phyloP scores from a whole-genome alignment of 352 stramenopile genomes.

The Globisporangium viniferum region DNA sequence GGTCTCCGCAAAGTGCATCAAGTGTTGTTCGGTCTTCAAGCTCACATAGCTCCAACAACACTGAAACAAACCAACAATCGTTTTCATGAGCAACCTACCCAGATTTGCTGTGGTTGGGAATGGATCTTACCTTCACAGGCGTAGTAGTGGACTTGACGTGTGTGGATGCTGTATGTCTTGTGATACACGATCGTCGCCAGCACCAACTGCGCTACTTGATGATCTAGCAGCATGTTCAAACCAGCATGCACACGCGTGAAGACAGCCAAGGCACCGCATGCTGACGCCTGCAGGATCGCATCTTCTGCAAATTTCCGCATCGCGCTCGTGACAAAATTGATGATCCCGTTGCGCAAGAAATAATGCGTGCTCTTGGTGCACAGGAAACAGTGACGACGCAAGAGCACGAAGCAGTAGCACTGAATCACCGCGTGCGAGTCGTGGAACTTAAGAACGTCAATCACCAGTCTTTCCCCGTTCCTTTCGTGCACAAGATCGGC shows the following conservation, averaged over 20 bases:
- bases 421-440: slow-evolving; percentile 69
- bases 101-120: background rate
- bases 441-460: slow-evolving; percentile 59
- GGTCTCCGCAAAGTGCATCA: slow-evolving; percentile 43
- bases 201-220: slow-evolving; percentile 55
- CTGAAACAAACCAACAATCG: slow-evolving; percentile 18
- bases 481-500: slow-evolving; percentile 51
- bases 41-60: slow-evolving; percentile 72
- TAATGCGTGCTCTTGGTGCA: slow-evolving; percentile 56
- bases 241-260: slow-evolving; percentile 61
- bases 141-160: slow-evolving; percentile 82
- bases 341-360: slow-evolving; percentile 50
- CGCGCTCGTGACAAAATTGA: slow-evolving; percentile 46
- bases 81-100: too few relatives aligned
- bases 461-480: slow-evolving; percentile 43
- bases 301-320: slow-evolving; percentile 74
- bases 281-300: slow-evolving; percentile 74
- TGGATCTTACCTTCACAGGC: slow-evolving; percentile 54
- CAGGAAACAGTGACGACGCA: slow-evolving; percentile 72
- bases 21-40: slow-evolving; percentile 56
- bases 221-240: slow-evolving; percentile 47
- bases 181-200: slow-evolving; percentile 70
- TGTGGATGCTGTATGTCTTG: slow-evolving; percentile 82
- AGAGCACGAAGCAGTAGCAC: slow-evolving; percentile 75
- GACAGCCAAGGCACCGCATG: slow-evolving; percentile 69